These are phyloP conservation scores for Podospora australis DNA, from an alignment of 495 filamentous ascomycete species.

Conservation along the genomic window DNA sequence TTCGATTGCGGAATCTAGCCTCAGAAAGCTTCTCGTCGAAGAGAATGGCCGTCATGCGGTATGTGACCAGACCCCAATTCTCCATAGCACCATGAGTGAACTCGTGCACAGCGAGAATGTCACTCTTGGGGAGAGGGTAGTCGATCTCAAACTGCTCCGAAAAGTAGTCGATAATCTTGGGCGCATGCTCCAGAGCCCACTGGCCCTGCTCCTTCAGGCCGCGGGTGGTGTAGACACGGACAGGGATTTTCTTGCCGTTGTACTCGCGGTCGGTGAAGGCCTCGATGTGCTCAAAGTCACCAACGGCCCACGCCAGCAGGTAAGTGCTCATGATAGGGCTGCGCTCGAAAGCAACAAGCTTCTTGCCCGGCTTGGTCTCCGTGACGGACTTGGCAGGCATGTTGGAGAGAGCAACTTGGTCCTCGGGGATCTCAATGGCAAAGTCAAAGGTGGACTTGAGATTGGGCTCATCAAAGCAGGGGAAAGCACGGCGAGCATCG, in stretches of 20 bases:
- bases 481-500: conserved; percentile 89
- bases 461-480: conserved; percentile 97
- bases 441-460: conserved; percentile 95
- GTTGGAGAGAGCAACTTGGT: conserved; percentile 84
- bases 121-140: conserved; percentile 92
- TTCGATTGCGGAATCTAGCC: conserved; percentile 76
- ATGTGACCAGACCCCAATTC: conserved; percentile 96
- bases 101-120: conserved; percentile 93
- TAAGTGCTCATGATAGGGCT: conserved; percentile 97
- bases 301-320: conserved; percentile 90
- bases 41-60: conserved; percentile 85
- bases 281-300: conserved; percentile 95
- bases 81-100: conserved; percentile 62
- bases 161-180: conserved; percentile 88
- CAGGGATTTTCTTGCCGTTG: conserved; percentile 81
- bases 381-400: conserved; percentile 75
- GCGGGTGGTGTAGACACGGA: conserved; percentile 88
- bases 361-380: conserved; percentile 55
- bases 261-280: conserved; percentile 81
- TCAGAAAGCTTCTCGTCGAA: conserved; percentile 90
- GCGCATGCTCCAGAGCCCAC: conserved; percentile 79
- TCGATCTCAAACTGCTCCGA: conserved; percentile 91
- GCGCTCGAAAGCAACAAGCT: conserved; percentile 75
- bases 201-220: conserved; percentile 83
- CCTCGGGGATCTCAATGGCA: conserved; percentile 79